Percentiles rank a stretch among this genome's conserved stretches.
Evolutionary conservation across 306 rosid genomes (phyloP).

Genomic region (Prunus kanzakura): DNA sequence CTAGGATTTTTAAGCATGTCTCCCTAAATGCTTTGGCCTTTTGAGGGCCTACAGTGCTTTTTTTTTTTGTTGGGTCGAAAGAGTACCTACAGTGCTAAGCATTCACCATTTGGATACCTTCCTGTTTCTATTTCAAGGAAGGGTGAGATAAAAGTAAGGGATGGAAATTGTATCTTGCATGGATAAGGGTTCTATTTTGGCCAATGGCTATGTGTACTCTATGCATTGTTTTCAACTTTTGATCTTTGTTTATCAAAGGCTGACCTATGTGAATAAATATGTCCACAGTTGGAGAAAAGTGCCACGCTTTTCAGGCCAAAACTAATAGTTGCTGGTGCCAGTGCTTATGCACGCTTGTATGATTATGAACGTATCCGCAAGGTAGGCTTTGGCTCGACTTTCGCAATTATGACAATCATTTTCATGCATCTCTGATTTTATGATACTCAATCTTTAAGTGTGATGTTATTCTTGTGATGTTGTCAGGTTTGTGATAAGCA

Average conservation of each 20-base stretch:
- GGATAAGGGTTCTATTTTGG: neutral
- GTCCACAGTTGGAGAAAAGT: slow-evolving; percentile 43
- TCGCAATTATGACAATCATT: neutral
- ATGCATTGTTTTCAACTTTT: neutral
- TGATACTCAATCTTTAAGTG: neutral
- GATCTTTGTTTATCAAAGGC: neutral
- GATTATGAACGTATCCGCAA: slow-evolving; percentile 45
- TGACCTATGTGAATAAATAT: slow-evolving; percentile 2
- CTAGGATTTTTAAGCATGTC: neutral
- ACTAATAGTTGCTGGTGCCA: slow-evolving; percentile 52
- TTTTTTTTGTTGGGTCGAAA: too few species aligned
- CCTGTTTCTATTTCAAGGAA: neutral
- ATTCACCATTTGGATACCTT: neutral
- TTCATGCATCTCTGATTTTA: neutral
- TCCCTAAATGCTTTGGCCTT: neutral
- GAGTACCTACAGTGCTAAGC: neutral
- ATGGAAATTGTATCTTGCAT: neutral
- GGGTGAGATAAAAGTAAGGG: neutral
- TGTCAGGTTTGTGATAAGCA: slow-evolving; percentile 46
- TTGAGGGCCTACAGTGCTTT: neutral
- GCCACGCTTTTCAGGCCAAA: slow-evolving; percentile 43
- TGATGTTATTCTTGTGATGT: slow-evolving; percentile 1
- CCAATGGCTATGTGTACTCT: neutral
- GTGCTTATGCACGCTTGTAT: slow-evolving; percentile 50
- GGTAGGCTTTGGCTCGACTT: slow-evolving; percentile 21